Evolutionary conservation across 2,329 filamentous ascomycete genomes (phyloP), one percentile per base, ranked within the genome.

Genomic region (Alternaria metachromatica): DNA sequence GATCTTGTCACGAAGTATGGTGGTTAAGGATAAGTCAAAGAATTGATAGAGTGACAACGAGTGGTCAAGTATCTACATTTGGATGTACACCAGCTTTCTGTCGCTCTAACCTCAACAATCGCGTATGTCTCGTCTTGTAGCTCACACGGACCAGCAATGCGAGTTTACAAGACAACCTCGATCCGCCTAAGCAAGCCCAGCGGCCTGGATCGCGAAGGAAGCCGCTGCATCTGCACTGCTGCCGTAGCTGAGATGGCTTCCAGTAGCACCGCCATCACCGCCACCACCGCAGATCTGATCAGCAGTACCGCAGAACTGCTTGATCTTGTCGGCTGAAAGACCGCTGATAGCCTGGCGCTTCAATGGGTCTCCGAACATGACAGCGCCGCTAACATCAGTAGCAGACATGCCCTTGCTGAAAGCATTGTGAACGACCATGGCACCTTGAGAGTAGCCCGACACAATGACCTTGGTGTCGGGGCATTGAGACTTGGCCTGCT

Each of bases 1-100:
- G 87, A 83, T 67, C 82, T 97, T 70, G 82, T 92, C 26, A 82
- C 82, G 45, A 96, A 93, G 75, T 97, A 97, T 79, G 89, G 67
- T 4, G 57, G 26, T 41, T 44, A 56, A 59, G 45, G 23, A n/a
- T 57, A 45, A 11, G 20, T 37, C 10, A 11, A n/a, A 30, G 37
- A 15, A 48, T 18, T 8, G 8, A 51, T 58, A 18, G 21, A 58
- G 54, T 58, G 48, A 49, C 11, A 44, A 44, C 57, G 46, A 55
- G 23, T 57, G 15, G 30, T 50, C 45, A 59, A 64, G 54, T 50
- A 60, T 64, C 26, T 67, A 64, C n/a, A 61, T 30, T 4, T 41
- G 45, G 66, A 21, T 21, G 8, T 23, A 41, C 53, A 25, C 18
- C 18, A 41, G 51, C 21, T 3, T 37, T 4, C 11, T 30, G 8